Conservation (phyloP, 2,329 filamentous ascomycete species). For the Scedosporium minutisporum region DNA sequence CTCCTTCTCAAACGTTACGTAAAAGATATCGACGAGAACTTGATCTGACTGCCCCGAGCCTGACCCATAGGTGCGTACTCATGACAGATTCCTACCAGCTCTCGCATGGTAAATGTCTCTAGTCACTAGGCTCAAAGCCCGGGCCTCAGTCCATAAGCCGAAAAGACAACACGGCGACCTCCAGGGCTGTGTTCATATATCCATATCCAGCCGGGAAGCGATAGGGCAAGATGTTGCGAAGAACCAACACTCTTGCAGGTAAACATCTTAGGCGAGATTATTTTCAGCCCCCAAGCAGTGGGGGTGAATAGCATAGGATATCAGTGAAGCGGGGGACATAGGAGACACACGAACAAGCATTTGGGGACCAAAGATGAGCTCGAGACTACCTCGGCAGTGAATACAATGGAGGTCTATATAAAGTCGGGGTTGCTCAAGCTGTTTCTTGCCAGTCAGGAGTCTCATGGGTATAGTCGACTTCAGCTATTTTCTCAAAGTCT, state of each 20-base stretch:
- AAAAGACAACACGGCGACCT: not conserved
- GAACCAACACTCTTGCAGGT: not conserved
- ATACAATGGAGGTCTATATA: too few relatives aligned
- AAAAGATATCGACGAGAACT: too few relatives aligned
- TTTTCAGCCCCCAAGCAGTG: not conserved
- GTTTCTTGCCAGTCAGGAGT: too few relatives aligned
- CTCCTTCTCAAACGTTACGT: too few relatives aligned
- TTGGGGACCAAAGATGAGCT: not conserved
- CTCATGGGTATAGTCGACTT: too few relatives aligned
- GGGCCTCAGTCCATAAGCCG: not conserved
- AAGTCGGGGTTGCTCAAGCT: too few relatives aligned
- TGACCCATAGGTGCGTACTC: too few relatives aligned
- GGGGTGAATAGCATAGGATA: not conserved
- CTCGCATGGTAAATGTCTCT: too few relatives aligned
- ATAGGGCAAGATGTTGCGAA: not conserved
- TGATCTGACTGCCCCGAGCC: too few relatives aligned
- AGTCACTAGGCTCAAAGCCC: too few relatives aligned
- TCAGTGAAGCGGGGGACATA: not conserved
- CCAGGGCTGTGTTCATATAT: not conserved
- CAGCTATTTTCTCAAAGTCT: not conserved
- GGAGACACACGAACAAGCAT: not conserved
- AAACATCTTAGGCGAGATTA: not conserved
- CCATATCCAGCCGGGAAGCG: not conserved
- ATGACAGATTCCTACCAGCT: too few relatives aligned
- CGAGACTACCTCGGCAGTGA: too few relatives aligned